Base-by-base conservation (phyloP, 257 asterid species). In the Craterostigma plantagineum region DNA sequence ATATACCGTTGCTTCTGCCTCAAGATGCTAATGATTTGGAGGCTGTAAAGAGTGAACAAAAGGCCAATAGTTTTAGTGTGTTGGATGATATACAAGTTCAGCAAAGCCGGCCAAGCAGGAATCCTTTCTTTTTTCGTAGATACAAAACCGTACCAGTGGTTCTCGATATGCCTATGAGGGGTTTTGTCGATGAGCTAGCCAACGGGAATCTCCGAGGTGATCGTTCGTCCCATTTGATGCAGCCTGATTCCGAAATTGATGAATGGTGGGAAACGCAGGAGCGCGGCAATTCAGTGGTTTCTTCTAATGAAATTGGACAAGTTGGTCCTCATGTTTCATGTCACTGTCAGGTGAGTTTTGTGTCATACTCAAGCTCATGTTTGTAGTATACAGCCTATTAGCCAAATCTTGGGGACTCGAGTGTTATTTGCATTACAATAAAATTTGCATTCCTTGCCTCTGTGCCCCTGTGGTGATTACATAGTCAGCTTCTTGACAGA, bases 261-360 rank as follows among this genome's bases (percentile, higher is more conserved):
- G 81, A 76, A 51, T 81, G 94, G 97, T 86, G 97, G 94, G 97
- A 86, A 65, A 56, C 66, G 55, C 97, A 78, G 72, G 94, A 86
- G 58, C 65, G 84, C 53, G 92, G 81, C 41, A 71, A 65, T 71
- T 87, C 67, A 54, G 81, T 81, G 72, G 79, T 75, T 60, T 62
- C 77, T 37, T 61, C 76, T 36, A 87, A 69, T 67, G 97, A 86
- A 79, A 69, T 70, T 58, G 92, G 92, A 51, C 93, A 86, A 64
- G 93, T 81, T 14, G 97, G 97, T 43, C 94, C 94, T 39, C 77
- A 93, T 50, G 92, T 76, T 49, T 48, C 81, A 12, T 86, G 97
- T 69, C 75, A 76, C 50, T 78, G 92, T 59, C 97, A 86, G 94
- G 97, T 86, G 60, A 71, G 65, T 15, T 48, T 34, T 35, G 57